Conservation (phyloP, 2,329 filamentous ascomycete species). For the Aspergillus spinulosporus region DNA sequence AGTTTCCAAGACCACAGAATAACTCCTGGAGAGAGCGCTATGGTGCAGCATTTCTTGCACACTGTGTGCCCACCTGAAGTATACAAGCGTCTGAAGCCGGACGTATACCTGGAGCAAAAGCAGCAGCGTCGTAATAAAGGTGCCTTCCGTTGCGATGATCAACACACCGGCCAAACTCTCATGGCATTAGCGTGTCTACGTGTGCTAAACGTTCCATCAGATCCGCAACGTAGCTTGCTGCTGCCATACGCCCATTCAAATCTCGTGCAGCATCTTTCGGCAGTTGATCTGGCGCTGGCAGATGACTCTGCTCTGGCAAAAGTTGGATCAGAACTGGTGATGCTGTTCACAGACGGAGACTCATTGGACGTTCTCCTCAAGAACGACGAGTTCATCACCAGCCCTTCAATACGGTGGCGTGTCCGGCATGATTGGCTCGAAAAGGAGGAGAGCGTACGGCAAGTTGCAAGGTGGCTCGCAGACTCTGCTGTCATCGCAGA, state of each 20-base stretch:
- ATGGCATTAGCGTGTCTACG: conserved; percentile 1
- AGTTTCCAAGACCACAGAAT: neutral
- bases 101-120: neutral
- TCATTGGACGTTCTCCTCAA: neutral
- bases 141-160: neutral
- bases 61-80: conserved; percentile 1
- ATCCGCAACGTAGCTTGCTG: neutral
- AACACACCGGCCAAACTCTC: neutral
- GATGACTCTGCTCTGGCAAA: neutral
- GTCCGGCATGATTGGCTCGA: neutral
- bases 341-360: neutral
- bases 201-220: neutral
- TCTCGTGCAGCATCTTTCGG: neutral
- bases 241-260: neutral
- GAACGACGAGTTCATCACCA: neutral
- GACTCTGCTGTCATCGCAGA: neutral
- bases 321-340: neutral
- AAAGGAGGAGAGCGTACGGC: neutral
- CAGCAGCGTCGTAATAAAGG: neutral
- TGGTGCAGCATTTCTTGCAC: conserved; percentile 1
- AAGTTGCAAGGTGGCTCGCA: neutral
- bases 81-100: neutral
- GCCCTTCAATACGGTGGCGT: neutral
- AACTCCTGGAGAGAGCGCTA: neutral
- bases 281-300: conserved; percentile 1